Percentiles rank a stretch among this genome's conserved stretches.
These are phyloP conservation scores for Xerocomus spinulosus DNA, from an alignment of 768 basidiomycete genomes.

Conservation along the genomic window DNA sequence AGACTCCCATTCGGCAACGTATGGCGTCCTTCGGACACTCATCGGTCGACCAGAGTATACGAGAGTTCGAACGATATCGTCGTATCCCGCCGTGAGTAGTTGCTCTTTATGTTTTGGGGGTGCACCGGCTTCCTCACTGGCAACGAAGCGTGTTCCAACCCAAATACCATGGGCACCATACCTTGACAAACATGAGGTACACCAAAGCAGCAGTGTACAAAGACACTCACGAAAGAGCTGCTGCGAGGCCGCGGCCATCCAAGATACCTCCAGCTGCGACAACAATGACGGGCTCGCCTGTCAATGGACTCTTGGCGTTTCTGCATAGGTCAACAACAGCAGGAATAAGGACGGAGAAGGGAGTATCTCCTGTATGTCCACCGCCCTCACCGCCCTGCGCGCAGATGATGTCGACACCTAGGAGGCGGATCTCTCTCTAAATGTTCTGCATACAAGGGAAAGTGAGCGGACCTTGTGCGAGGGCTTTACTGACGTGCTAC, in stretches of 20 bases:
- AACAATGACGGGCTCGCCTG: slow-evolving; percentile 69
- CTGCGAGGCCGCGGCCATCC: slow-evolving; percentile 78
- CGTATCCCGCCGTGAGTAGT: slow-evolving; percentile 65
- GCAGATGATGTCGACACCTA: slow-evolving; percentile 87
- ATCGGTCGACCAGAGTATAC: slow-evolving; percentile 78
- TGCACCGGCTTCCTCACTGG: slow-evolving; percentile 75
- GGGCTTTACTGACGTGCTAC: slow-evolving; percentile 69
- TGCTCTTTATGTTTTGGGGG: slow-evolving; percentile 69
- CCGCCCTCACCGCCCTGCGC: slow-evolving; percentile 87
- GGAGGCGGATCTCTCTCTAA: neutral
- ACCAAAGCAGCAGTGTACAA: neutral
- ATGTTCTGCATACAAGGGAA: neutral
- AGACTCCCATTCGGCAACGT: slow-evolving; percentile 74
- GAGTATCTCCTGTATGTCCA: slow-evolving; percentile 81
- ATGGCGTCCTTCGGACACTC: slow-evolving; percentile 76
- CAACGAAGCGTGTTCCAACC: slow-evolving; percentile 87
- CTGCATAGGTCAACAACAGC: slow-evolving; percentile 78
- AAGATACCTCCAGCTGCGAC: slow-evolving; percentile 84
- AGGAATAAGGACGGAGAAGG: slow-evolving; percentile 79
- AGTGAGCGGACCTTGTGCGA: slow-evolving; percentile 53
- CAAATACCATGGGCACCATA: slow-evolving; percentile 84
- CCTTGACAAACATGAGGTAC: slow-evolving; percentile 31
- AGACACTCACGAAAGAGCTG: slow-evolving; percentile 53
- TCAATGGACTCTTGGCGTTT: slow-evolving; percentile 65
- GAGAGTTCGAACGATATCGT: slow-evolving; percentile 66